A percentile compares a stretch with the other conserved stretches of the same genome.
Conservation (phyloP, 2,329 filamentous ascomycete genomes). For the Diplocarpon mali region DNA sequence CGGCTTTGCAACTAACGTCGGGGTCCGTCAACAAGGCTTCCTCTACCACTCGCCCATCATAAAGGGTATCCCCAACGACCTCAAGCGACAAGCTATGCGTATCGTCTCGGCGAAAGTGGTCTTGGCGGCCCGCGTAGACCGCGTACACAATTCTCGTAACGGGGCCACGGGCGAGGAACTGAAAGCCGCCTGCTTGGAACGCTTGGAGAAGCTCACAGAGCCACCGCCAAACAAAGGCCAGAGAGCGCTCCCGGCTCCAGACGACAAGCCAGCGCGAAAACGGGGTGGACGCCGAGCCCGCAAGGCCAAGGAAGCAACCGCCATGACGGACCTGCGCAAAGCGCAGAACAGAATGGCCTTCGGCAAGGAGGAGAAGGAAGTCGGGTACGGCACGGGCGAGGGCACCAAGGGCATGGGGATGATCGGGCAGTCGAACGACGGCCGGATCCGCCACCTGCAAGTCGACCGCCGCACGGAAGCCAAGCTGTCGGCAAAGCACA, state of each 20-base stretch:
- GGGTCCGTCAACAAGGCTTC: slow-evolving; percentile 83
- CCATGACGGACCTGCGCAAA: slow-evolving; percentile 93
- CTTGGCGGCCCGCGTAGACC: slow-evolving; percentile 84
- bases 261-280: slow-evolving; percentile 90
- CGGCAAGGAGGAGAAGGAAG: slow-evolving; percentile 87
- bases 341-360: slow-evolving; percentile 95
- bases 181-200: slow-evolving; percentile 69
- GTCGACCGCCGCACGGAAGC: slow-evolving; percentile 89
- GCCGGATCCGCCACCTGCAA: slow-evolving; percentile 77
- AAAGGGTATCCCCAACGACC: slow-evolving; percentile 68
- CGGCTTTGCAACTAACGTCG: slow-evolving; percentile 86
- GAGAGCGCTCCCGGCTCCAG: slow-evolving; percentile 79
- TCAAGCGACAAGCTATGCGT: slow-evolving; percentile 88
- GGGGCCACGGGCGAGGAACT: slow-evolving; percentile 76
- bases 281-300: slow-evolving; percentile 80
- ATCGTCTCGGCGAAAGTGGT: slow-evolving; percentile 90
- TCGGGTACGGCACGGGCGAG: slow-evolving; percentile 81
- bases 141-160: slow-evolving; percentile 69
- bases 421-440: slow-evolving; percentile 82
- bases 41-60: slow-evolving; percentile 89
- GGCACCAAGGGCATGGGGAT: slow-evolving; percentile 83
- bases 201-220: slow-evolving; percentile 86
- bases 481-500: slow-evolving; percentile 88
- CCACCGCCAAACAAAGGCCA: slow-evolving; percentile 81
- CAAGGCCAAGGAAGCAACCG: slow-evolving; percentile 92